Percentiles rank a stretch among this genome's conserved stretches.
These are phyloP conservation scores for Globisporangium spinosum DNA, from an alignment of 352 stramenopile species.

Conservation along the genomic window DNA sequence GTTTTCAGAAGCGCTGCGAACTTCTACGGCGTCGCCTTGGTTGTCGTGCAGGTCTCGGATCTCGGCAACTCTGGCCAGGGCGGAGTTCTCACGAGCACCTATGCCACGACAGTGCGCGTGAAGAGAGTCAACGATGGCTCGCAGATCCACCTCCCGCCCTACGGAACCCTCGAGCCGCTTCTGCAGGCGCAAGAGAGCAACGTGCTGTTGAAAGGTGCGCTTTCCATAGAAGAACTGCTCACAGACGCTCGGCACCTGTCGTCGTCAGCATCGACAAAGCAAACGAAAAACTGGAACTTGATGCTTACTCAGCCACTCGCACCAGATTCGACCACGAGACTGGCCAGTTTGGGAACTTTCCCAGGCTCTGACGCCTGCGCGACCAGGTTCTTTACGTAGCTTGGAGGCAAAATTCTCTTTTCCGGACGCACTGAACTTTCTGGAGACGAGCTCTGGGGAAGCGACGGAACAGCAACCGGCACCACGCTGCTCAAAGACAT, in stretches of 20 bases:
- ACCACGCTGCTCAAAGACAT: conserved; percentile 75
- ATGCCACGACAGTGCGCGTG: conserved; percentile 36
- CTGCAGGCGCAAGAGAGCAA: conserved; percentile 39
- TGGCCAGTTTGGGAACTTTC: conserved; percentile 23
- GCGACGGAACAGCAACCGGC: conserved; percentile 56
- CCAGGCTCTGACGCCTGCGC: conserved; percentile 3
- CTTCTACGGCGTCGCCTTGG: conserved; percentile 33
- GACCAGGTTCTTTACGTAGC: conserved; percentile 23
- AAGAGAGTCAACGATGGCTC: conserved; percentile 34
- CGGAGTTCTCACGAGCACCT: conserved; percentile 22
- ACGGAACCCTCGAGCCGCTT: conserved; percentile 26
- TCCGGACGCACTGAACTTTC: conserved; percentile 17
- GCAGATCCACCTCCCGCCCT: conserved; percentile 39
- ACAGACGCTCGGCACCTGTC: neutral
- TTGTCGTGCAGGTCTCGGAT: conserved; percentile 41
- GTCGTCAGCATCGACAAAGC: neutral
- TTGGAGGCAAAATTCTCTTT: conserved; percentile 30
- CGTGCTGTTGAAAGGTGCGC: conserved; percentile 43
- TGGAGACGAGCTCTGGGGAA: conserved; percentile 75
- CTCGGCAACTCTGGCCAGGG: conserved; percentile 34
- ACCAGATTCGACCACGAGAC: conserved; percentile 22
- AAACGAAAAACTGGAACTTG: conserved; percentile 22
- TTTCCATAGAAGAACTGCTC: conserved; percentile 14
- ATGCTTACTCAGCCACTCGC: conserved; percentile 27
- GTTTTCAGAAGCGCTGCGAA: conserved; percentile 28